phyloP scores from a whole-genome alignment of 176 grass and related monocot genomes.

The Zea luxurians region DNA sequence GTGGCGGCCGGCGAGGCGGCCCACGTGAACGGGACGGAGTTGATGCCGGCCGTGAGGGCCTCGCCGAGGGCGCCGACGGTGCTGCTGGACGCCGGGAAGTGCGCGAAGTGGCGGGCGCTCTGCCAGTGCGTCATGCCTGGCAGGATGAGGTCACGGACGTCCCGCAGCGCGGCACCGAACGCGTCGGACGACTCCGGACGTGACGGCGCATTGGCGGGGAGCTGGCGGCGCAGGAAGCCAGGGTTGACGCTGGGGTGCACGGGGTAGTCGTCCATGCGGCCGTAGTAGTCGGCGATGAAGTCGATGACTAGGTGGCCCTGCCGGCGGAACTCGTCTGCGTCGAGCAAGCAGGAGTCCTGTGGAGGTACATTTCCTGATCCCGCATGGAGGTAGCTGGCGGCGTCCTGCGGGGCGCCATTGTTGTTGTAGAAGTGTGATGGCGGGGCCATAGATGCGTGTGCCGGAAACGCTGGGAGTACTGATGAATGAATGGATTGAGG shows the following conservation, averaged over 20 bases:
- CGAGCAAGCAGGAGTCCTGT: background rate
- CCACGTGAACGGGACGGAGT: slow-evolving; percentile 38
- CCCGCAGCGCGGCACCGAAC: slow-evolving; percentile 16
- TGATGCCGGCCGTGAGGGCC: slow-evolving; percentile 31
- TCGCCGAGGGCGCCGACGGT: slow-evolving; percentile 29
- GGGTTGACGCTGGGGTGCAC: slow-evolving; percentile 26
- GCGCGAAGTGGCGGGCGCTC: slow-evolving; percentile 42
- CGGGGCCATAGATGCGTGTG: background rate
- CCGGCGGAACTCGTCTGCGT: slow-evolving; percentile 15
- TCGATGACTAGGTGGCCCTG: slow-evolving; percentile 26
- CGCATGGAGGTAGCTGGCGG: background rate
- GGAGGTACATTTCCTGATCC: background rate
- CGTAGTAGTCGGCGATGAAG: slow-evolving; percentile 49
- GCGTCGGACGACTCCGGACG: slow-evolving; percentile 9
- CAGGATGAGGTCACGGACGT: slow-evolving; percentile 23
- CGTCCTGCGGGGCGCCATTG: background rate
- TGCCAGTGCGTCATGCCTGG: slow-evolving; percentile 47
- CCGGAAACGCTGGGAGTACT: too few relatives aligned
- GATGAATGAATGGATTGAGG: too few relatives aligned
- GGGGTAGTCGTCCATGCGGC: slow-evolving; percentile 22
- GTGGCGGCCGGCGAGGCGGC: slow-evolving; percentile 36
- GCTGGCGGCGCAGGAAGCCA: slow-evolving; percentile 26
- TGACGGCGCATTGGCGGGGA: slow-evolving; percentile 19
- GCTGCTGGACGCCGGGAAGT: slow-evolving; percentile 34
- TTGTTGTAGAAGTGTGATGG: background rate